Evolutionary conservation across 805 yeast species (phyloP).

Genomic region (Ogataea pignaliae): DNA sequence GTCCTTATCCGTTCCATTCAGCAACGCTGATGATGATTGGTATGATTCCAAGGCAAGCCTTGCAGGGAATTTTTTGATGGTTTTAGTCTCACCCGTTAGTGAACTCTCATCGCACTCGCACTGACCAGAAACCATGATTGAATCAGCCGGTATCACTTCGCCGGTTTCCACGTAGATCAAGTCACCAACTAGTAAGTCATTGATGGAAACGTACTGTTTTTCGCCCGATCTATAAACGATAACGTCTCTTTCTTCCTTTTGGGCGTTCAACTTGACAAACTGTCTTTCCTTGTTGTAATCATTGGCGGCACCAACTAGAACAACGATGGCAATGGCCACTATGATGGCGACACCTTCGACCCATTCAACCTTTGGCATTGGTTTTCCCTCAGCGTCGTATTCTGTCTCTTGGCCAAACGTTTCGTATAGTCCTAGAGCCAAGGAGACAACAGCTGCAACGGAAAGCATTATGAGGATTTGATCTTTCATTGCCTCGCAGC

Average conservation of each 20-base stretch:
- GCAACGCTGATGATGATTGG: constrained; percentile 9
- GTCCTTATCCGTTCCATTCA: constrained; percentile 21
- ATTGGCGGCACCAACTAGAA: constrained; percentile 89
- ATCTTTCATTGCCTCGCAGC: constrained; percentile 85
- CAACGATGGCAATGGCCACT: constrained; percentile 86
- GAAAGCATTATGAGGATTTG: constrained; percentile 80
- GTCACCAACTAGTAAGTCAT: constrained; percentile 84
- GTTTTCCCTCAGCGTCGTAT: constrained; percentile 72
- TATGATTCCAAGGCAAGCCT: constrained; percentile 33
- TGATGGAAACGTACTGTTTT: constrained; percentile 64
- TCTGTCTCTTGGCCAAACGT: constrained; percentile 80
- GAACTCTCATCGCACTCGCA: constrained; percentile 90
- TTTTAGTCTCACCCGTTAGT: constrained; percentile 89
- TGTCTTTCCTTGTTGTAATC: constrained; percentile 96
- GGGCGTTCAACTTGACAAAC: constrained; percentile 80
- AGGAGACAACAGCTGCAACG: constrained; percentile 83
- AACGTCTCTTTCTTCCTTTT: constrained; percentile 79
- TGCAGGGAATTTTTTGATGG: constrained; percentile 67
- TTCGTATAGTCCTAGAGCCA: constrained; percentile 89
- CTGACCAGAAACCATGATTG: constrained; percentile 65
- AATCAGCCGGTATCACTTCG: constrained; percentile 89
- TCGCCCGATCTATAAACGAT: constrained; percentile 71
- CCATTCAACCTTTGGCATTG: constrained; percentile 88
- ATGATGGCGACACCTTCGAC: constrained; percentile 98
- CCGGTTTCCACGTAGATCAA: constrained; percentile 82